phyloP scores from a whole-genome alignment of 129 eudicot genomes.

The Pulicaria dysenterica region DNA sequence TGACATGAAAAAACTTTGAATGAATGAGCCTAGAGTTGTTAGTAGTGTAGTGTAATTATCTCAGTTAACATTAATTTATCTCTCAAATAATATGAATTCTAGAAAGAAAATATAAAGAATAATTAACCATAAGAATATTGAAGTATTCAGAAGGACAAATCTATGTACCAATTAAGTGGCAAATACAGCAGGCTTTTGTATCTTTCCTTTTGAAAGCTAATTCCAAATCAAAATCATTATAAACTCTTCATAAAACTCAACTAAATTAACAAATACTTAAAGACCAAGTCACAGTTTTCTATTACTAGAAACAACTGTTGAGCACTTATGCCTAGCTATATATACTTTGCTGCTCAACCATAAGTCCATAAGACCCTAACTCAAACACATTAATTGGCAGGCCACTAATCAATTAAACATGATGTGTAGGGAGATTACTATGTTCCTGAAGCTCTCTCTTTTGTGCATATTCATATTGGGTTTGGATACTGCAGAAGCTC shows the following conservation, averaged over 20 bases:
- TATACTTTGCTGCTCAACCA: conserved; percentile 10
- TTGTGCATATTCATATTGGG: conserved; percentile 27
- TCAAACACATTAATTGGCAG: conserved; percentile 2
- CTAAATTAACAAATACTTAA: background rate
- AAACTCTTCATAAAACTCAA: background rate
- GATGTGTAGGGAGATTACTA: conserved; percentile 25
- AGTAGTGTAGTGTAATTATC: too few relatives aligned
- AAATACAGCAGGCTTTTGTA: conserved; percentile 8
- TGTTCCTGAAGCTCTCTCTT: conserved; percentile 27
- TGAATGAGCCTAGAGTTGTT: too few relatives aligned
- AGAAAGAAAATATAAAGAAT: background rate
- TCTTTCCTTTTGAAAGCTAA: background rate
- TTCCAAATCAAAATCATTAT: background rate
- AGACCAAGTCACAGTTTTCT: background rate
- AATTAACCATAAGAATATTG: background rate
- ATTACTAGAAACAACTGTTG: conserved; percentile 13
- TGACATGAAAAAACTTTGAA: too few relatives aligned
- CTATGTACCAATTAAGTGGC: background rate
- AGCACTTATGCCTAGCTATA: background rate
- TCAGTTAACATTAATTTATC: background rate
- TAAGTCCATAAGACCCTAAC: background rate
- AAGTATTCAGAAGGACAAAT: background rate
- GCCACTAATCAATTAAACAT: conserved; percentile 16
- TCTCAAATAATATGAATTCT: background rate
- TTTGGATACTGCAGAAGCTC: conserved; percentile 29